Evolutionary conservation across 306 rosid species (phyloP), one percentile per base, ranked within the genome.

Genomic region (Prunus padus): DNA sequence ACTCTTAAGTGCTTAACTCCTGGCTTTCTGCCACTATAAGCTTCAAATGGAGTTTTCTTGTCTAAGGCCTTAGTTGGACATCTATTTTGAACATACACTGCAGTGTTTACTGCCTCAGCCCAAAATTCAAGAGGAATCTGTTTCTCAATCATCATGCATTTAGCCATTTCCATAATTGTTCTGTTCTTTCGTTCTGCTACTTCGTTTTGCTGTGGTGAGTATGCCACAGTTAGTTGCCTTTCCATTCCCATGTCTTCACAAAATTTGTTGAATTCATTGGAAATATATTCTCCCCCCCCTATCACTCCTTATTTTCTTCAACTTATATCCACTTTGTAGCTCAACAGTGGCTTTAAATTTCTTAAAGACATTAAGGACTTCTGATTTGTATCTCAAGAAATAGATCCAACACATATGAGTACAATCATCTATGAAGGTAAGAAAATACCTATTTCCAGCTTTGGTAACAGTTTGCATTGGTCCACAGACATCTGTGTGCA

Each of bases 161-260:
- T 63, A 6, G 42, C 37, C 71, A 30, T 49, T 13, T 76, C 74
- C n/a, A 76, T 0, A 0, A 76, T 22, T 0, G 19, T 19, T 2
- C 0, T 52, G 7, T 76, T 37, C 4, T 31, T 65, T 12, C 66
- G 31, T 2, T 49, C 30, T 22, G 8, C 30, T 0, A 66, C 67
- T 15, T 18, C 73, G 22, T 75, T 75, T 18, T 66, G 56, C 2
- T 66, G 10, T 9, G 25, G 79, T 8, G 71, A 47, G 18, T 74
- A 74, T 4, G 78, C 57, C 7, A 8, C 18, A 4, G 9, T 65
- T 0, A 75, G 28, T 25, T 65, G 16, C 5, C 65, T 61, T 15
- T 65, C 40, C 5, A 75, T 50, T n/a, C 65, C 65, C 0, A 23
- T 25, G 11, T 65, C 54, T 4, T 65, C 79, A 65, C 18, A 60